Conservation (phyloP, 768 basidiomycete species). For the Gelatoporia subvermispora region DNA sequence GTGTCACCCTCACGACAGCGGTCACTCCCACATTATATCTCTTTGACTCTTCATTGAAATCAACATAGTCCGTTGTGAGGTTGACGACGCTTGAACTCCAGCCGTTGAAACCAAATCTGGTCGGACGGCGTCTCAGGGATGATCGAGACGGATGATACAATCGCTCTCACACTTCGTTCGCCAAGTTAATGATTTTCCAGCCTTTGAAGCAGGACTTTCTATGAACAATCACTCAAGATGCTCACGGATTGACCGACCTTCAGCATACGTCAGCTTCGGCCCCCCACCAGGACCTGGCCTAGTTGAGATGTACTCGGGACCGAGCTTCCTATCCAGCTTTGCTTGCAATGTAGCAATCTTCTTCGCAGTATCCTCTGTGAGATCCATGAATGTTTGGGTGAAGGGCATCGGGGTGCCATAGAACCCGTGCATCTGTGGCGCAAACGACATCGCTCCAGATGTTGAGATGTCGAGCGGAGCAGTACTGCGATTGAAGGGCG, state of each 20-base stretch:
- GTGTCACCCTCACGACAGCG: constrained; percentile 80
- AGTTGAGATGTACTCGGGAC: constrained; percentile 90
- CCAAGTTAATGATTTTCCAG: constrained; percentile 96
- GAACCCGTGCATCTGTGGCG: constrained; percentile 53
- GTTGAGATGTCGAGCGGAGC: constrained; percentile 30
- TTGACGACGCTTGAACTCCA: constrained; percentile 82
- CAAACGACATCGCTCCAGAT: constrained; percentile 58
- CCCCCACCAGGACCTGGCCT: constrained; percentile 86
- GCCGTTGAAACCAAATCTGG: constrained; percentile 87
- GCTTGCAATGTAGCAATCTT: constrained; percentile 72
- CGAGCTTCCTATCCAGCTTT: constrained; percentile 82
- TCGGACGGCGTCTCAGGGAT: background rate
- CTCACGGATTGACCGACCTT: constrained; percentile 60
- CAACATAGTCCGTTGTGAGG: constrained; percentile 74
- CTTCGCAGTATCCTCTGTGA: constrained; percentile 58
- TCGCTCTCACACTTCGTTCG: constrained; percentile 70
- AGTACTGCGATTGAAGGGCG: constrained; percentile 15
- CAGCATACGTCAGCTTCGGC: constrained; percentile 86
- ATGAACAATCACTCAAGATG: background rate
- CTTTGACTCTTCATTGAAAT: constrained; percentile 62
- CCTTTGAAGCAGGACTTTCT: constrained; percentile 24
- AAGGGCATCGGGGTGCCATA: constrained; percentile 23
- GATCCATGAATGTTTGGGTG: constrained; percentile 25
- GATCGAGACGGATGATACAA: background rate
- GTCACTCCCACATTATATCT: constrained; percentile 73